Base-by-base conservation (phyloP, 176 grass and related monocot genomes). In the Ampelocalamus luodianensis region DNA sequence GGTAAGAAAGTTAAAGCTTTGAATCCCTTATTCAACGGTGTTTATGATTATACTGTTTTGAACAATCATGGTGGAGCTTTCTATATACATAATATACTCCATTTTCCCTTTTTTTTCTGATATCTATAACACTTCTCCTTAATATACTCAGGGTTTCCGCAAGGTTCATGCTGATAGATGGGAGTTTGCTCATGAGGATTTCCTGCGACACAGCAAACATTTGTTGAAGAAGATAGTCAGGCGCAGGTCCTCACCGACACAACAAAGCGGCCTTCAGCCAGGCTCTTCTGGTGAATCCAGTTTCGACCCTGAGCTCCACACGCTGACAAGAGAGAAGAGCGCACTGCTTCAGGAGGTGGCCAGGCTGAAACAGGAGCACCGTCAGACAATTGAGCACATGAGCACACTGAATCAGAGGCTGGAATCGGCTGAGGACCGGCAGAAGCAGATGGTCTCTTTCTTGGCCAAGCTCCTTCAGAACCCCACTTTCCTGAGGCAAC, bases 401-500 rank as follows among this genome's bases (percentile, higher is more conserved):
- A 80, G 86, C 80, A 73, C 86, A 20, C 82, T 99, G 71, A 89
- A 99, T 76, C 75, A 91, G 74, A 88, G 77, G 84, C 67, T 99
- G 46, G 83, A 96, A 77, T 91, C 84, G 5, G 88, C 90, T 6
- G 96, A 96, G 74, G 83, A 89, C 77, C 82, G 86, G 61, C 91
- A 99, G 88, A 99, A 88, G 76, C 93, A 92, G 86, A 92, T 99
- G 91, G 78, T 99, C 18, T 96, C 93, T 24, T 96, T 99, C 91
- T 78, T 96, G 62, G 90, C 91, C 13, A 96, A 99, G 79, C 87
- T 94, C 69, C 68, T 94, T 61, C 83, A 71, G 60, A 91, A 96
- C 77, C 93, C 90, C 5, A 82, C 51, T 45, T 92, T 99, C 38
- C 77, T 95, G 80, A 84, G 78, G 18, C 86, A 82, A 15, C 85